A percentile compares a stretch with the other conserved stretches of the same genome.
Evolutionary conservation across 2,329 filamentous ascomycete genomes (phyloP).

Genomic region (Cadophora sp.): DNA sequence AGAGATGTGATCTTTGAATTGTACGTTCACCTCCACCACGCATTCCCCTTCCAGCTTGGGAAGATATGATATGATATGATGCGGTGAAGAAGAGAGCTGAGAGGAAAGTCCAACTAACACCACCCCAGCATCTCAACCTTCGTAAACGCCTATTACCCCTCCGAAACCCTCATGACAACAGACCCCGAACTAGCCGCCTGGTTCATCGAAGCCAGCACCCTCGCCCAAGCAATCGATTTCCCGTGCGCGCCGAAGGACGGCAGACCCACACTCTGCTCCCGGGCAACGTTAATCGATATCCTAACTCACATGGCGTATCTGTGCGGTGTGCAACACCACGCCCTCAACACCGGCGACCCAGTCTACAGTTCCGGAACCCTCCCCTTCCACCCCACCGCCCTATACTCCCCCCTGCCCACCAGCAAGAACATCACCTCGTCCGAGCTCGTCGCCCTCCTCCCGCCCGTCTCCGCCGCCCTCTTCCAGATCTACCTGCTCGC

Average conservation of each 20-base stretch:
- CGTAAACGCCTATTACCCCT: constrained; percentile 53
- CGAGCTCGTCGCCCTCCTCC: constrained; percentile 47
- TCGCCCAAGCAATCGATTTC: constrained; percentile 50
- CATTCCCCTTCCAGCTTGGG: neutral
- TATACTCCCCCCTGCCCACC: constrained; percentile 49
- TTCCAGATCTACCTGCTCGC: constrained; percentile 48
- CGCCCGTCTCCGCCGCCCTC: constrained; percentile 43
- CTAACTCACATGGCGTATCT: constrained; percentile 51
- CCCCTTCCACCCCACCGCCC: constrained; percentile 51
- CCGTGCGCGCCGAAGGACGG: constrained; percentile 41
- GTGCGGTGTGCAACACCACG: constrained; percentile 49
- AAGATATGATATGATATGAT: neutral
- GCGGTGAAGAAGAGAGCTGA: no score
- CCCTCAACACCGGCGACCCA: constrained; percentile 51
- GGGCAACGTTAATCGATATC: constrained; percentile 49
- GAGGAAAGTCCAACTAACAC: neutral
- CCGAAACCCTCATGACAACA: constrained; percentile 41
- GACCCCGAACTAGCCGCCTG: constrained; percentile 54
- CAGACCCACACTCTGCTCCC: constrained; percentile 49
- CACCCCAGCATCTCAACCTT: constrained; percentile 45
- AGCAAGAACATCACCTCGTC: constrained; percentile 46
- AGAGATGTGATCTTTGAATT: constrained; percentile 47
- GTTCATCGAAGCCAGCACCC: constrained; percentile 49
- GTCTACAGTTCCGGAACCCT: constrained; percentile 47
- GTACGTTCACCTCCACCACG: neutral